Evolutionary conservation across 495 filamentous ascomycete species (phyloP), one percentile per base, ranked within the genome.

Genomic region (Neurospora tetraspora): DNA sequence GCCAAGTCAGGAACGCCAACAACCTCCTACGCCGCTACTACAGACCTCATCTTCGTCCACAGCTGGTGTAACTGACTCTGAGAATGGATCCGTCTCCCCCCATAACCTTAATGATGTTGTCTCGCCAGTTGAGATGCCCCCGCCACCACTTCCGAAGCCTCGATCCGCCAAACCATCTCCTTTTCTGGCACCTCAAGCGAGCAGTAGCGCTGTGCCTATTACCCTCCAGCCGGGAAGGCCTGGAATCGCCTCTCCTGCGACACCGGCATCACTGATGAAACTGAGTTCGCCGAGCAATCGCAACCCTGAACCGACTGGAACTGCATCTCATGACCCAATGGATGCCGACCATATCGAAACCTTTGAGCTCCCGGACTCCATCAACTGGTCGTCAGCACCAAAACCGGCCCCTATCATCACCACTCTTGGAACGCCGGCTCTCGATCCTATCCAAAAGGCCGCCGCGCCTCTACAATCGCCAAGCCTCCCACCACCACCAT

Each of bases 221-320:
- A 37, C 43, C 20, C 68, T 77, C 8, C 76, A 77, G 61, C 69
- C 79, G 38, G 18, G 65, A 18, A 74, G 81, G 9, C 78, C 79
- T 8, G 80, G 81, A 6, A 77, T 81, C 10, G 80, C 80, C 39
- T 86, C 86, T 10, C 90, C 93, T 18, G 93, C 91, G 23, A 96
- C 93, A 3, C 93, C 93, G 0, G 92, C 93, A 18, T 94, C 93
- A n/a, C 80, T 97, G 73, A 95, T 97, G 90, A 91, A 89, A 69
- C 75, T 86, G 42, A 76, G 77, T 38, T 85, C 85, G 31, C 85
- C 86, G 12, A 83, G 78, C 69, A 81, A 79, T 37, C 76, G 80
- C 39, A 83, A 77, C 53, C 53, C 53, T 70, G 73, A 78, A 1
- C 73, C 78, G 3, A 75, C 77, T 34, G 73, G 71, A 37, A 43